Conservation (phyloP, 2,329 filamentous ascomycete species). For the Clarireedia hainanense region DNA sequence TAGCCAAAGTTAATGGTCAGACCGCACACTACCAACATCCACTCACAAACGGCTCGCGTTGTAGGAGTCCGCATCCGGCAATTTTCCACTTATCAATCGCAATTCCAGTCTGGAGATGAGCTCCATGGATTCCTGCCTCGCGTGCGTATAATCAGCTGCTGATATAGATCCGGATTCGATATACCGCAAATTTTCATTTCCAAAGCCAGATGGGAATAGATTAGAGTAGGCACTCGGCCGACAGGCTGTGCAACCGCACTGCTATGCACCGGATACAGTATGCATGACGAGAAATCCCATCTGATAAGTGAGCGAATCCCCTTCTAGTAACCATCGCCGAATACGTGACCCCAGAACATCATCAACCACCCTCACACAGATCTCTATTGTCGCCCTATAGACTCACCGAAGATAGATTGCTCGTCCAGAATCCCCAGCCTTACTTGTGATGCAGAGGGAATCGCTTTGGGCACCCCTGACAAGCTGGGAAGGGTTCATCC, state of each 20-base stretch:
- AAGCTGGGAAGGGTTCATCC: too few relatives aligned
- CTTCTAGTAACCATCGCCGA: not conserved
- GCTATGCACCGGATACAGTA: too few relatives aligned
- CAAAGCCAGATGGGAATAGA: not conserved
- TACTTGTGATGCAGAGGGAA: too few relatives aligned
- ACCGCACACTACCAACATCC: not conserved
- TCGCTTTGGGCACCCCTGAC: too few relatives aligned
- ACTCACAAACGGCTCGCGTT: not conserved
- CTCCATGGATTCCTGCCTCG: not conserved
- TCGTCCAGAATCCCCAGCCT: too few relatives aligned
- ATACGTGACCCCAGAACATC: not conserved
- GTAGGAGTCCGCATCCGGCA: not conserved
- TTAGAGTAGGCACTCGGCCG: too few relatives aligned
- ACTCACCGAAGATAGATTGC: too few relatives aligned
- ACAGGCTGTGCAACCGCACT: too few relatives aligned
- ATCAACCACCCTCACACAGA: not conserved
- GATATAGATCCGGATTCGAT: constrained; percentile 1
- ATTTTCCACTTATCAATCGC: not conserved
- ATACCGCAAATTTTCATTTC: not conserved
- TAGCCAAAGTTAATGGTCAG: not conserved
- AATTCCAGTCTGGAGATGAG: not conserved
- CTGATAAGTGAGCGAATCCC: not conserved
- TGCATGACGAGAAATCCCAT: not conserved
- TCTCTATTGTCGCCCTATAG: too few relatives aligned
- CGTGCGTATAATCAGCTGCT: not conserved